Conservation (phyloP, 305 asterid species). For the Fraxinus floribunda region DNA sequence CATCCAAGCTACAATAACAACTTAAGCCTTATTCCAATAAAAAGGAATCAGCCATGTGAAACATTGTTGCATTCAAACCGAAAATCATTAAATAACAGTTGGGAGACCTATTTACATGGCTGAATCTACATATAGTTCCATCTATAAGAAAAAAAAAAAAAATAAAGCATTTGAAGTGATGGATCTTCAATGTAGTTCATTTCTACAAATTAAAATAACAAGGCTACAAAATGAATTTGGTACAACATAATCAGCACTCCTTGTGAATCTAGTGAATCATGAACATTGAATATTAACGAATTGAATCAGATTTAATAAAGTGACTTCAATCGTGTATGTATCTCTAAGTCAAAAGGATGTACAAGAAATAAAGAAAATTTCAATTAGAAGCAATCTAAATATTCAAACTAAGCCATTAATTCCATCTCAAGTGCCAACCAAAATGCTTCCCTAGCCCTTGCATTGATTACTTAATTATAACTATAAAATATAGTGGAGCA, state of each 20-base stretch:
- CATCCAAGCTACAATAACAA: background rate
- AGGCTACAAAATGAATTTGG: background rate
- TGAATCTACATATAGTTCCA: background rate
- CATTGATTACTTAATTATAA: background rate
- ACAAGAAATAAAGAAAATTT: background rate
- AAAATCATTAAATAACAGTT: background rate
- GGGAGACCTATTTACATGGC: background rate
- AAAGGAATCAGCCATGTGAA: background rate
- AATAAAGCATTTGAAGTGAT: background rate
- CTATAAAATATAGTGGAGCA: background rate
- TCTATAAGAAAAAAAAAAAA: background rate
- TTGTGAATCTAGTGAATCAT: background rate
- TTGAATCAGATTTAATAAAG: background rate
- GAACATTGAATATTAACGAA: background rate
- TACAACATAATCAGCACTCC: background rate
- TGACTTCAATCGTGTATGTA: background rate
- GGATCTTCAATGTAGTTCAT: background rate
- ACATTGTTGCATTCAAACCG: background rate
- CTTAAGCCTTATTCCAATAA: background rate
- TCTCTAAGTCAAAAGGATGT: background rate
- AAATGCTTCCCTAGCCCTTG: background rate
- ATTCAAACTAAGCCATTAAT: constrained; percentile 2
- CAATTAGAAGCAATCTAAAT: background rate
- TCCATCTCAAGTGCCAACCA: background rate
- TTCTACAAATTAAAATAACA: background rate